phyloP scores from a whole-genome alignment of 306 rosid genomes.

The Erythrophleum fordii region DNA sequence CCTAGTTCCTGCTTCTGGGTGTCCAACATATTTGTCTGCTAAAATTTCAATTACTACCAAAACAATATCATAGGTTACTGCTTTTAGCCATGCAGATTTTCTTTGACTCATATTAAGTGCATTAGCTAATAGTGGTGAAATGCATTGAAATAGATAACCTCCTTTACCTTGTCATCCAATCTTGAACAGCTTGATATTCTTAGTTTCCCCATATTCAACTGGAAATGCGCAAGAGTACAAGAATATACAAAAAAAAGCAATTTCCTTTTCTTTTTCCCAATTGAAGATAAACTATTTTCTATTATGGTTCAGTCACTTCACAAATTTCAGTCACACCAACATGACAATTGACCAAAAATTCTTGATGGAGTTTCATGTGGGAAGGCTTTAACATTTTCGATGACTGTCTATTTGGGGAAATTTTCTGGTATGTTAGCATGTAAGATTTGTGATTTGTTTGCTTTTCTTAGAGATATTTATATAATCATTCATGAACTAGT shows the following conservation, averaged over 20 bases:
- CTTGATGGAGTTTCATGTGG: not conserved
- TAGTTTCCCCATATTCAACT: not conserved
- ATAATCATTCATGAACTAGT: not conserved
- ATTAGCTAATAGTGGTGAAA: conserved; percentile 17
- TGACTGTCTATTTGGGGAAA: not conserved
- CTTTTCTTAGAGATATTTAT: not conserved
- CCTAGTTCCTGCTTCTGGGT: conserved; percentile 53
- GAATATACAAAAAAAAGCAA: too few relatives aligned
- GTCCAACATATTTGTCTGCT: conserved; percentile 72
- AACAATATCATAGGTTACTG: not conserved
- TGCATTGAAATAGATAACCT: conserved; percentile 1
- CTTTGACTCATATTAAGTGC: not conserved
- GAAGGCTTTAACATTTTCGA: not conserved
- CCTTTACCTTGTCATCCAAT: conserved; percentile 64
- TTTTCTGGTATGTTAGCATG: not conserved
- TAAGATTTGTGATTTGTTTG: not conserved
- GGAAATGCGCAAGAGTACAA: not conserved
- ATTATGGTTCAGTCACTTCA: conserved; percentile 10
- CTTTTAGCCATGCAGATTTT: not conserved
- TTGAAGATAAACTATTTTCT: not conserved
- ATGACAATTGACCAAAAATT: conserved; percentile 4
- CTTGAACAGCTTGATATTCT: too few relatives aligned
- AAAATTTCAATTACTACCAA: conserved; percentile 75
- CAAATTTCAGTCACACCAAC: conserved; percentile 14
- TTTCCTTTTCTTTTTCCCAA: not conserved